Base-by-base conservation (phyloP, 129 eudicot genomes). In the Arctium minus region DNA sequence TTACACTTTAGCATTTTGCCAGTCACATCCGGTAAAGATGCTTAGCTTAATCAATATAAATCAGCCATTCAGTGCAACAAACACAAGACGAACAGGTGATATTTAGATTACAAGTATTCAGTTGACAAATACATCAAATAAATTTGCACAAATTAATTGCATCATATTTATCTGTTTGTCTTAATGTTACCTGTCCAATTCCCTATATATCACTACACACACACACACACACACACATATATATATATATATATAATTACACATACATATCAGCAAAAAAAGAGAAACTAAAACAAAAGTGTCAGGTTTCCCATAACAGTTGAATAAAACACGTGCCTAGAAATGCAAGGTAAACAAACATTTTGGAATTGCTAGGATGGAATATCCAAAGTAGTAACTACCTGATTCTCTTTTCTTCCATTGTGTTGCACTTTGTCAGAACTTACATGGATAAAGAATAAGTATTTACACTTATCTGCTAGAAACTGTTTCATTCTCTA, bases 21-120 rank as follows among this genome's bases (percentile, higher is more conserved):
- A n/a, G 32, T 38, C 39, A 70, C 33, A 38, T 73, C 77, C 13
- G 10, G 42, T 73, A 5, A 73, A 73, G 53, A 40, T 73, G 42
- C 77, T 73, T 73, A 73, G 15, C n/a, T 73, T 73, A 73, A 73
- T 70, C 30, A 37, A 73, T 15, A 73, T 5, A 22, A 60, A 60
- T n/a, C 68, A 60, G 68, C 29, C 29, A 60, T 60, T 60, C 29
- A 60, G n/a, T 60, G 29, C 68, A 60, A 60, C 68, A 60, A 60
- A 60, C 27, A 60, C 68, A 17, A 60, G 29, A 60, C 68, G 68
- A 60, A 17, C 29, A 60, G 29, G 8, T 7, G 29, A 60, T 60
- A 60, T 60, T 18, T 60, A 17, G 68, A n/a, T 56, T 56, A 46
- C 65, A 56, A 13, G 65, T 56, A 56, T 15, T 56, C 18, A 56